Base-by-base conservation (phyloP, 2,329 filamentous ascomycete genomes). In the Penicillium aurantiogriseum region DNA sequence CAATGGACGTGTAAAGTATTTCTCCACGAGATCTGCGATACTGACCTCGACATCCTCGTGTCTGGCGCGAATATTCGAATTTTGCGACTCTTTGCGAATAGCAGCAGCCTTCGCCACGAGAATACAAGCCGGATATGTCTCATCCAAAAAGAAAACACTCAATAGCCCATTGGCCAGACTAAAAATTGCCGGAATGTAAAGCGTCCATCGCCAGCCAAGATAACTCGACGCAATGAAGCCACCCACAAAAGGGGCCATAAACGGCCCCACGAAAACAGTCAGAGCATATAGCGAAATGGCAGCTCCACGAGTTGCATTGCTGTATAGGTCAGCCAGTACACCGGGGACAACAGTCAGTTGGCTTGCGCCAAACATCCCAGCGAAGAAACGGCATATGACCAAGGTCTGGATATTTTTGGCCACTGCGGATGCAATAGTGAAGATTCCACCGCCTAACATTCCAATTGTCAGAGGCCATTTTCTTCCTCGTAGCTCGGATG, bases 401-500 rank as follows among this genome's bases (percentile, higher is more conserved):
- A 79, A 56, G 1, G 71, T 74, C 29, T 75, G 71, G 10, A 76
- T 70, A 50, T 74, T 75, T 56, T 73, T 70, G 35, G 70, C 73
- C 15, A 68, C 73, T 0, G 78, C 80, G 0, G 73, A 75, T 9
- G 72, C 76, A 39, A 81, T 75, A 25, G 74, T 78, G 64, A 81
- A 80, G 5, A 81, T 62, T 0, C 67, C 75, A 6, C 76, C 70
- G 0, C 72, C 67, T 19, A 77, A 60, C 52, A 81, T 69, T 2
- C 74, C 74, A 17, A 77, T 71, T 1, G 78, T 36, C 71, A 79
- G 57, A 73, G 84, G 43, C 82, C 78, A 54, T 74, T 79, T 85
- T 68, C 83, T 71, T 0, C 84, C 84, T 47, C 78, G 83, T 9
- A 86, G 76, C 66, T 88, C 86, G 44, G 80, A 83, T 21, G 86